Evolutionary conservation across 129 eudicot genomes (phyloP).

Genomic region (Chrysanthemum seticuspe): DNA sequence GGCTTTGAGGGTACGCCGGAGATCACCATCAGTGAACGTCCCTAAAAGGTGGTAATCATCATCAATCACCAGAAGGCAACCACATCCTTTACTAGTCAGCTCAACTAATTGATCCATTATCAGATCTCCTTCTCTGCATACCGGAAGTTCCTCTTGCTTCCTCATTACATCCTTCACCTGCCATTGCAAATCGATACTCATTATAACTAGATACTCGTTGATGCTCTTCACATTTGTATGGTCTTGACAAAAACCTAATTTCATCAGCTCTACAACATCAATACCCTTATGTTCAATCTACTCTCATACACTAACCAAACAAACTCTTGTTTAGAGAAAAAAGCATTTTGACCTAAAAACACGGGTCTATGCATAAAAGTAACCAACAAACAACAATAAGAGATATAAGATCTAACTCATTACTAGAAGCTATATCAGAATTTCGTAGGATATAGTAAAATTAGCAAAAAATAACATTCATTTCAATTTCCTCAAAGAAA

Average conservation of each 20-base stretch:
- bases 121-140: slow-evolving; percentile 76
- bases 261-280: not conserved
- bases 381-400: not conserved
- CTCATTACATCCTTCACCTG: slow-evolving; percentile 98
- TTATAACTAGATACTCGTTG: not conserved
- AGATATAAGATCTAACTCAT: slow-evolving; percentile 10
- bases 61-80: slow-evolving; percentile 86
- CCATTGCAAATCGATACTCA: slow-evolving; percentile 26
- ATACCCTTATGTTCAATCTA: not conserved
- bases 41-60: slow-evolving; percentile 73
- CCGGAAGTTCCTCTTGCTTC: slow-evolving; percentile 83
- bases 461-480: not conserved
- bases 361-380: not conserved
- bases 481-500: too few species aligned
- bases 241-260: not conserved
- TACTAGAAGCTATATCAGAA: not conserved
- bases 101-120: slow-evolving; percentile 97
- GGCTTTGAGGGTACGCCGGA: slow-evolving; percentile 89
- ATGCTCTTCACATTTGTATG: not conserved
- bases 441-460: not conserved
- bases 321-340: not conserved
- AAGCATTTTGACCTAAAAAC: not conserved
- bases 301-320: not conserved
- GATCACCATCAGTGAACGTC: slow-evolving; percentile 95
- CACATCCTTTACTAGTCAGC: slow-evolving; percentile 93